Evolutionary conservation across 441 rosid genomes (phyloP).

Genomic region (Biscutella laevigata): DNA sequence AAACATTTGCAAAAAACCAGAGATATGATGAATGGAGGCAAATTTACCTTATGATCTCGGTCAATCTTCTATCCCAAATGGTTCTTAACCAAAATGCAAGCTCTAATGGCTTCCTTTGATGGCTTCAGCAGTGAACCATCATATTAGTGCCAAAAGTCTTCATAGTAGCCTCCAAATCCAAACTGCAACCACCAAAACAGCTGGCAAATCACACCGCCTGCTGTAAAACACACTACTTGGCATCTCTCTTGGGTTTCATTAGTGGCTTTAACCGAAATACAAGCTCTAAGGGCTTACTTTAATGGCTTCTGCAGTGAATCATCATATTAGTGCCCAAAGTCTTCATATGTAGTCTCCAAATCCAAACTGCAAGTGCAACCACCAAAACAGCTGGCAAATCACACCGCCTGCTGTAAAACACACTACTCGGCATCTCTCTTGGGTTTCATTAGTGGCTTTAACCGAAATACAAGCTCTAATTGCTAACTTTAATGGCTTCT

Average conservation of each 20-base stretch:
- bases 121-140: slow-evolving; percentile 2
- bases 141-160: background rate
- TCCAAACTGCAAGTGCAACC: background rate
- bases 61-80: background rate
- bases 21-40: background rate
- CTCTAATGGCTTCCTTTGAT: too few relatives aligned
- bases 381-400: background rate
- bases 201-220: background rate
- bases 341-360: background rate
- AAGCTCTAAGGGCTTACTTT: too few relatives aligned
- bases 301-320: background rate
- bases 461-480: too few relatives aligned
- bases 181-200: background rate
- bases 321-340: background rate
- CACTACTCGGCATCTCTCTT: background rate
- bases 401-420: background rate
- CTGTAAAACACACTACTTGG: background rate
- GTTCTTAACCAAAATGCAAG: background rate
- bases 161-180: background rate
- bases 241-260: background rate
- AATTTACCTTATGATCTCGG: background rate
- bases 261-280: background rate
- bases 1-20: background rate
- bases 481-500: too few relatives aligned
- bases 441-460: too few relatives aligned